Conservation (phyloP, 306 rosid species). For the Quercus bicolor region DNA sequence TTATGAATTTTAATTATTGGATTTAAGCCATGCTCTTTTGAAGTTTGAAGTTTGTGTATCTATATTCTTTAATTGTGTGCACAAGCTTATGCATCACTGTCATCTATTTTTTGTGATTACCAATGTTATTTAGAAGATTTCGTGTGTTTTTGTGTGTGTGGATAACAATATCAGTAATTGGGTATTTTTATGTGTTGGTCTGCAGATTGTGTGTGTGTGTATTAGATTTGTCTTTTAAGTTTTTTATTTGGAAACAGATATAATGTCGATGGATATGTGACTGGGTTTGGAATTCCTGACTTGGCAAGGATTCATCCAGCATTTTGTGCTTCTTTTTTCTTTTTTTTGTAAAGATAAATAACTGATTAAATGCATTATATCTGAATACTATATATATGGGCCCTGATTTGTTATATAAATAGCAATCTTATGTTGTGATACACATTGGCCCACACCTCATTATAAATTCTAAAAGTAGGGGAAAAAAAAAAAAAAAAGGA, state of each 20-base stretch:
- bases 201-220: background rate
- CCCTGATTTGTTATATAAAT: too few relatives aligned
- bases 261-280: conserved; percentile 69
- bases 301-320: conserved; percentile 81
- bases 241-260: conserved; percentile 43
- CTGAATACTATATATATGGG: too few relatives aligned
- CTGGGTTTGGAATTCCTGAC: conserved; percentile 86
- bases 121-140: too few relatives aligned
- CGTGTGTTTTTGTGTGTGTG: background rate
- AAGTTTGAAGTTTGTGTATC: background rate
- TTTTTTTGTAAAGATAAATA: too few relatives aligned
- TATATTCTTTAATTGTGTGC: background rate
- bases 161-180: too few relatives aligned
- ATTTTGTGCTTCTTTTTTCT: too few relatives aligned
- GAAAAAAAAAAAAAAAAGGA: too few relatives aligned
- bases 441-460: too few relatives aligned
- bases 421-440: too few relatives aligned
- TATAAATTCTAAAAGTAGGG: too few relatives aligned
- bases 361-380: too few relatives aligned
- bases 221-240: background rate
- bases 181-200: background rate
- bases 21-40: background rate
- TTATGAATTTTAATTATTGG: background rate
- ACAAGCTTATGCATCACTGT: background rate
- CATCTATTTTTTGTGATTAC: background rate